phyloP scores from a whole-genome alignment of 2,329 filamentous ascomycete species.

The Pseudogymnoascus sp. region DNA sequence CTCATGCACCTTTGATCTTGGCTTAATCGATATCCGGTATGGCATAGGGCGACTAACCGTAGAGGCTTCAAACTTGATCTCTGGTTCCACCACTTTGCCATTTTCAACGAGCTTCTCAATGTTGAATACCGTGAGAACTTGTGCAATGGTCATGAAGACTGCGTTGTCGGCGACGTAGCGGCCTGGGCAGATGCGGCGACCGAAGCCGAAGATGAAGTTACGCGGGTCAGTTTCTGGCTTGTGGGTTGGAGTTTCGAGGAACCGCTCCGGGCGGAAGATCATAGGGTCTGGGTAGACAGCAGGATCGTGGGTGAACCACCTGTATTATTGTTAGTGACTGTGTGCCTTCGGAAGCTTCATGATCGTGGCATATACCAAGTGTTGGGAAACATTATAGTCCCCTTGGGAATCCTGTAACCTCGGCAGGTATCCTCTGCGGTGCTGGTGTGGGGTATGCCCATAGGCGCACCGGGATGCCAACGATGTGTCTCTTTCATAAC shows the following conservation, averaged over 20 bases:
- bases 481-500: constrained; percentile 40
- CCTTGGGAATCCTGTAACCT: constrained; percentile 49
- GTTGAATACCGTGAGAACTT: constrained; percentile 40
- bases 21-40: constrained; percentile 29
- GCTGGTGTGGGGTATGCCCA: constrained; percentile 46
- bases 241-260: constrained; percentile 18
- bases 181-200: constrained; percentile 19
- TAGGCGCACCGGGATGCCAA: constrained; percentile 37
- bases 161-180: constrained; percentile 11
- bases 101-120: constrained; percentile 33
- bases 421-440: constrained; percentile 46
- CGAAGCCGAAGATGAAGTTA: constrained; percentile 11
- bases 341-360: not conserved
- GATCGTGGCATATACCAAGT: constrained; percentile 10
- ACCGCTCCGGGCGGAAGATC: constrained; percentile 35
- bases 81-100: constrained; percentile 31
- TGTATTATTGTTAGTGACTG: constrained; percentile 6
- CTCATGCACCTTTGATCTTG: constrained; percentile 29
- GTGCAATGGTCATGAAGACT: constrained; percentile 29
- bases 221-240: constrained; percentile 32
- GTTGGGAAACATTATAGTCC: constrained; percentile 29
- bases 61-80: constrained; percentile 28
- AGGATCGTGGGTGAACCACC: constrained; percentile 24
- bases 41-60: constrained; percentile 33
- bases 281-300: constrained; percentile 34